A percentile compares a stretch with the other conserved stretches of the same genome.
Evolutionary conservation across 1,139 yeast genomes (phyloP).

Genomic region (Magnusiomyces ingens): DNA sequence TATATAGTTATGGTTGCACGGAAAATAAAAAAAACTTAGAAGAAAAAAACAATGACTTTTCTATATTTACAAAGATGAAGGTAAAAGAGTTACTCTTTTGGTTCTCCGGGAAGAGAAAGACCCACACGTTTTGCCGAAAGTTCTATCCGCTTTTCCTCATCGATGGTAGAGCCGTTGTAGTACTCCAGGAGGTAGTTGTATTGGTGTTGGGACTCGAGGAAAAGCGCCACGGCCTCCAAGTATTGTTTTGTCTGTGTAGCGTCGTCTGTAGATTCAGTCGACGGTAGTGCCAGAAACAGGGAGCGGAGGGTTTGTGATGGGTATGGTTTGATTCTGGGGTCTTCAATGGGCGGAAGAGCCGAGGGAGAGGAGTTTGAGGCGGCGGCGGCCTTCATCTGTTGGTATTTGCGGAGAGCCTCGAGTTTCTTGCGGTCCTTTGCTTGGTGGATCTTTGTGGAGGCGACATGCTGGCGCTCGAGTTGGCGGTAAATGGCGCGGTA

Average conservation of each 20-base stretch:
- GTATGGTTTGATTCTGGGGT: neutral
- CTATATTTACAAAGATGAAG: too few relatives aligned
- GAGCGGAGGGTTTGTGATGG: neutral
- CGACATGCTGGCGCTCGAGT: conserved; percentile 28
- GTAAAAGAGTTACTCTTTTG: too few relatives aligned
- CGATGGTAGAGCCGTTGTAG: conserved; percentile 74
- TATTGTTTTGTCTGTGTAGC: conserved; percentile 20
- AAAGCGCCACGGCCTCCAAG: conserved; percentile 46
- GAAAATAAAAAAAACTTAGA: neutral
- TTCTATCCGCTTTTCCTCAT: conserved; percentile 69
- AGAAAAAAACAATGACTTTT: too few relatives aligned
- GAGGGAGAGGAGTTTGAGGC: conserved; percentile 13
- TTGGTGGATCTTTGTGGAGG: conserved; percentile 25
- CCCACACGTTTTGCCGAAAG: conserved; percentile 86
- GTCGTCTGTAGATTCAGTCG: neutral
- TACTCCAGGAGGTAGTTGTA: conserved; percentile 76
- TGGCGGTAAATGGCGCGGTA: conserved; percentile 30
- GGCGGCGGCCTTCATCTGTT: conserved; percentile 15
- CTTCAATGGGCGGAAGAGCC: neutral
- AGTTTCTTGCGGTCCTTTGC: conserved; percentile 21
- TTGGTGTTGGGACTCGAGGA: conserved; percentile 63
- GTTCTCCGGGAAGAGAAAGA: conserved; percentile 45
- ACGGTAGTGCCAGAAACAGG: neutral
- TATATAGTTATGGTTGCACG: too few relatives aligned
- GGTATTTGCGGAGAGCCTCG: conserved; percentile 25